Evolutionary conservation across 805 yeast species (phyloP), one percentile per base, ranked within the genome.

Genomic region (Candida ortonii): DNA sequence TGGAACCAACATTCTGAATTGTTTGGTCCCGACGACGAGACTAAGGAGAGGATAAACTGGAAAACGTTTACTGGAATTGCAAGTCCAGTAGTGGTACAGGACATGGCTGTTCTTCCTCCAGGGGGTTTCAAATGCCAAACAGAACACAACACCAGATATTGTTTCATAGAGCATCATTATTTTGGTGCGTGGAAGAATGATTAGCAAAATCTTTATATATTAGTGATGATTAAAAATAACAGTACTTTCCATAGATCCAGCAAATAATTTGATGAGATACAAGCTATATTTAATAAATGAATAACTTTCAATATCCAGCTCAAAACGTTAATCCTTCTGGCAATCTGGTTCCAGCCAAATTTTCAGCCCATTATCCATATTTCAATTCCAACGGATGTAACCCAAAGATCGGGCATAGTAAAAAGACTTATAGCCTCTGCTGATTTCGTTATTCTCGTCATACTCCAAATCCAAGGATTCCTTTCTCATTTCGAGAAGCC

Each of bases 121-220:
- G 21, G 19, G 8, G 43, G 44, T 3, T 46, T 40, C 33, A 34
- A 42, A 25, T 46, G 45, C 22, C 34, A 42, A 19, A 25, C 15
- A 20, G 59, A 59, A 8, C 70, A 27, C 7, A 17, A 30, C 13
- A 19, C 25, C 16, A 75, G 36, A 25, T 42, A 46, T 19, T 50
- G 51, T 37, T 46, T 38, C 22, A 35, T 44, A 17, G 20, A 32
- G 18, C 54, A 50, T 29, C 29, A 32, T 4, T 46, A 38, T 22
- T 32, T 33, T 12, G 49, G 54, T 5, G 43, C 39, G 7, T 50
- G 54, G 54, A 47, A 46, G 22, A 24, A 16, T 13, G 38, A 38
- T 28, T 28, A n/a, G n/a, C n/a, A n/a, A n/a, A n/a, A n/a, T n/a
- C n/a, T n/a, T n/a, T n/a, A n/a, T n/a, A n/a, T n/a, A n/a, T n/a